Base-by-base conservation (phyloP, 768 basidiomycete species). In the Pleurotus eryngii region DNA sequence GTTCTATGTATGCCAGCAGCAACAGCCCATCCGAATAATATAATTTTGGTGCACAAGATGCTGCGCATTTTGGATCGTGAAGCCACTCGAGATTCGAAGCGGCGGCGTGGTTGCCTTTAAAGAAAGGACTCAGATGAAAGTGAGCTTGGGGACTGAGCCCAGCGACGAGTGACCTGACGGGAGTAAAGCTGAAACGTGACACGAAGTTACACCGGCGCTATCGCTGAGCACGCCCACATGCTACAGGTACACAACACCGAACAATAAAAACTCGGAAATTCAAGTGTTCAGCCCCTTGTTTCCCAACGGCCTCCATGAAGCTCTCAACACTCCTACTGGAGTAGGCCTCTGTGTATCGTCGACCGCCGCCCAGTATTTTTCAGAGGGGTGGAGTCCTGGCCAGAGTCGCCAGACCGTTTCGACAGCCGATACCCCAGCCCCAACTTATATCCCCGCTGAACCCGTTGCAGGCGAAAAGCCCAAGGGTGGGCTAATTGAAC, bases 381-480 rank as follows among this genome's bases (percentile, higher is more conserved):
- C 90, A 3, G 74, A 75, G 30, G 92, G 91, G n/a, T 93, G 91
- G 91, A 65, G 74, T 26, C 91, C 91, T 2, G 90, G 89, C 26
- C 86, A 92, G 65, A 35, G 30, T 11, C 30, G 30, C 30, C 30
- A 35, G 11, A 74, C 82, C 0, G 75, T 75, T 3, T 67, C 60
- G 24, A 53, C 60, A 27, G 26, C 61, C 17, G 58, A 55, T 24
- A 27, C 58, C 40, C 20, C 46, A 56, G 38, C 61, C 49, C 48
- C 64, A 43, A 54, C 65, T 40, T 62, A 63, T 17, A 59, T 68
- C 46, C 61, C 71, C 27, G 35, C 67, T 12, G 50, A 70, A 35
- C 62, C 39, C 26, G 15, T 39, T 12, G 17, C n/a, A 54, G 39
- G 37, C n/a, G 65, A 43, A 61, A 61, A 30, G 59, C 72, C 26